Evolutionary conservation across 179 eudicot genomes (phyloP).

Genomic region (Amaranthus tricolor): DNA sequence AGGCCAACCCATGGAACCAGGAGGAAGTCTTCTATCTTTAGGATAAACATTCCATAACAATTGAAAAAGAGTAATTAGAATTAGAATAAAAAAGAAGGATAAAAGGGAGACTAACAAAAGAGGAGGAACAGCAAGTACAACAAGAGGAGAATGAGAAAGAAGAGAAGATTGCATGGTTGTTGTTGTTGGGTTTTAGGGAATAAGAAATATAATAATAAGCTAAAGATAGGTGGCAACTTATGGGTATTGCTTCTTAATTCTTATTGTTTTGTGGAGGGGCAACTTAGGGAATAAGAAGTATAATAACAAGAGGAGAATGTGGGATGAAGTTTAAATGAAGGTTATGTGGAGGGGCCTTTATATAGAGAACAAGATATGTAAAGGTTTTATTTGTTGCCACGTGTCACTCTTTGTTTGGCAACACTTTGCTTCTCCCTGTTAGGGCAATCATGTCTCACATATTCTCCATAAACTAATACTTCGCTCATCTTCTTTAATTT

Average conservation of each 20-base stretch:
- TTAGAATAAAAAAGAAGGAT: conserved; percentile 12
- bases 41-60: conserved; percentile 25
- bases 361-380: conserved; percentile 26
- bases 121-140: conserved; percentile 11
- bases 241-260: not conserved
- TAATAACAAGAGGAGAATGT: too few relatives aligned
- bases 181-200: conserved; percentile 2
- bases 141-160: not conserved
- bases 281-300: too few relatives aligned
- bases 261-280: conserved; percentile 1
- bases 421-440: conserved; percentile 26
- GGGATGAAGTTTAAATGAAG: conserved; percentile 21
- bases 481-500: too few relatives aligned
- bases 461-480: too few relatives aligned
- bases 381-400: conserved; percentile 25
- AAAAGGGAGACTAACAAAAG: not conserved
- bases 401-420: conserved; percentile 29
- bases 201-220: not conserved
- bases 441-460: not conserved
- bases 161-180: conserved; percentile 25
- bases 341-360: conserved; percentile 21
- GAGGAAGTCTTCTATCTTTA: conserved; percentile 46
- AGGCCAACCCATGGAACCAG: conserved; percentile 96
- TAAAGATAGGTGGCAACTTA: conserved; percentile 1
- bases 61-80: conserved; percentile 13